Percentiles rank a stretch among this genome's conserved stretches.
Evolutionary conservation across 2,329 filamentous ascomycete species (phyloP).

Genomic region (Penicillium verrucosum): DNA sequence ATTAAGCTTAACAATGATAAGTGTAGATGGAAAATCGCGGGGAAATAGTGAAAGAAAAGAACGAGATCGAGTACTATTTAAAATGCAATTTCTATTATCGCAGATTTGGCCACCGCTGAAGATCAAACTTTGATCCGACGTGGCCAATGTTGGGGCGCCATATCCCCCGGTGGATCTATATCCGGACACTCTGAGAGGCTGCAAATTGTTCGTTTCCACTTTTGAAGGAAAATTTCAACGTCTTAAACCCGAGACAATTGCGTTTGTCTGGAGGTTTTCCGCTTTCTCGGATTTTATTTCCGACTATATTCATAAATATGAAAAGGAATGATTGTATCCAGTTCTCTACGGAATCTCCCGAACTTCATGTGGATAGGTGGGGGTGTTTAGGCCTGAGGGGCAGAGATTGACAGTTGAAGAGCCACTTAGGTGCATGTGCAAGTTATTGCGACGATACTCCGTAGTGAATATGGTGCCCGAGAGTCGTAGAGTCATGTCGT

Average conservation of each 20-base stretch:
- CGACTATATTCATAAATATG: neutral
- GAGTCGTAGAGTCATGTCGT: neutral
- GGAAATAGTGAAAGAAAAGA: neutral
- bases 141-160: neutral
- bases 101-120: conserved; percentile 1
- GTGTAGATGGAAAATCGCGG: neutral
- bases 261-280: neutral
- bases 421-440: neutral
- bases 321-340: neutral
- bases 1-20: neutral
- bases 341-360: neutral
- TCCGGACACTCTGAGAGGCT: neutral
- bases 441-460: neutral
- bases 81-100: neutral
- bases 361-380: neutral
- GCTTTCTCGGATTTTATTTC: neutral
- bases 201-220: neutral
- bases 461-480: neutral
- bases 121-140: conserved; percentile 2
- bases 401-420: conserved; percentile 1
- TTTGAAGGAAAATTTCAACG: neutral
- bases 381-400: neutral
- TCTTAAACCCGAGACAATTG: neutral
- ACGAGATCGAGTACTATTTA: neutral
- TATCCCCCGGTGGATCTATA: neutral